These are phyloP conservation scores for Vitis amurensis DNA, from an alignment of 164 flowering plant genomes.

Conservation along the genomic window DNA sequence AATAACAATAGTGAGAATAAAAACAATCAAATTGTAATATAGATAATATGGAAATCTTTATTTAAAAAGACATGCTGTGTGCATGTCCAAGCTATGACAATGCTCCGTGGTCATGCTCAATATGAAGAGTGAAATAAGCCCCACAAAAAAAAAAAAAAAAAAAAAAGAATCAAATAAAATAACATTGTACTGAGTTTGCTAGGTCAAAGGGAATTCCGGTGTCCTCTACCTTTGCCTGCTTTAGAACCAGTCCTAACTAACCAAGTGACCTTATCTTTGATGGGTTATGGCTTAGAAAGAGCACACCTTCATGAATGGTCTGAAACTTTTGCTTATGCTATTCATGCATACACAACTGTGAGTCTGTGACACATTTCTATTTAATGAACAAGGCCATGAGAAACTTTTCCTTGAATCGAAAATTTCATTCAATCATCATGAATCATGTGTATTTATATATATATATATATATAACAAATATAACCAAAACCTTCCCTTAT, in stretches of 20 bases:
- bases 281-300: neutral
- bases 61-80: neutral
- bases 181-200: too few species aligned
- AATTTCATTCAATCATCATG: neutral
- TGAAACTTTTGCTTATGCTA: neutral
- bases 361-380: too few species aligned
- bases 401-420: neutral
- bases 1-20: neutral
- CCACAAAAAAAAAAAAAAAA: neutral
- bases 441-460: neutral
- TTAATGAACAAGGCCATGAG: neutral
- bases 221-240: neutral
- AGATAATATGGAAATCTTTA: neutral
- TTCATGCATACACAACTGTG: too few species aligned
- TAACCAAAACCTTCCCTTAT: neutral
- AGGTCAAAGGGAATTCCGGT: neutral
- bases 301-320: neutral
- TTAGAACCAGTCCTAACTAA: neutral
- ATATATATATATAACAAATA: neutral
- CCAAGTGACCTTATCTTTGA: neutral
- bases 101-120: neutral
- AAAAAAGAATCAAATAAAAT: too few species aligned
- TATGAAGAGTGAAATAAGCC: neutral
- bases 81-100: neutral
- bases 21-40: neutral